These are phyloP conservation scores for Ustilago trichophora DNA, from an alignment of 1,284 basidiomycete species.

Conservation along the genomic window DNA sequence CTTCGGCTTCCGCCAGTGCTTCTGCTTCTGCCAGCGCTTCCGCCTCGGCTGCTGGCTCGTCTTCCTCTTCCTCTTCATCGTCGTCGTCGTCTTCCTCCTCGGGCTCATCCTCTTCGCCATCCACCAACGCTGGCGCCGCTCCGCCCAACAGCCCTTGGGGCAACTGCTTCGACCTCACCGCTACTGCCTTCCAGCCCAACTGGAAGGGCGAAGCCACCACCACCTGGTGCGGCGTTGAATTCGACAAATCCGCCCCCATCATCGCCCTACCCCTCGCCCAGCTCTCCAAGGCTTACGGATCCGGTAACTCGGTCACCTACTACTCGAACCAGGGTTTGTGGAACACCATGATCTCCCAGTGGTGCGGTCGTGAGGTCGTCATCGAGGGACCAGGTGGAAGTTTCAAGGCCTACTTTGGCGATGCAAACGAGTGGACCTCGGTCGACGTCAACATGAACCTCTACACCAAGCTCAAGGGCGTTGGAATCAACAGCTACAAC, in stretches of 20 bases:
- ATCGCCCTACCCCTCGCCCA: slow-evolving; percentile 37
- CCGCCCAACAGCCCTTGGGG: slow-evolving; percentile 46
- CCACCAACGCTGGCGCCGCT: slow-evolving; percentile 20
- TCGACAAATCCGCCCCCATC: slow-evolving; percentile 41
- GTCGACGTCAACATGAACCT: slow-evolving; percentile 46
- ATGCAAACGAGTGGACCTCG: slow-evolving; percentile 43
- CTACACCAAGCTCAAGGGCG: slow-evolving; percentile 41
- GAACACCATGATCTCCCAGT: slow-evolving; percentile 32
- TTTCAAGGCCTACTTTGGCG: slow-evolving; percentile 46
- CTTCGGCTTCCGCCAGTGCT: not conserved
- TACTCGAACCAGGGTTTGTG: slow-evolving; percentile 39
- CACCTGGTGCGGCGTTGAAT: slow-evolving; percentile 46
- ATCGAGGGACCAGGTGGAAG: slow-evolving; percentile 34
- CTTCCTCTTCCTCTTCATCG: slow-evolving; percentile 4
- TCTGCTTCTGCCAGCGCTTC: slow-evolving; percentile 1
- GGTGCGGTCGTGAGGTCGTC: slow-evolving; percentile 41
- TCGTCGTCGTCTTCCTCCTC: slow-evolving; percentile 5
- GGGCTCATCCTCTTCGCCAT: not conserved
- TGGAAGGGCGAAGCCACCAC: slow-evolving; percentile 49
- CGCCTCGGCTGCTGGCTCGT: not conserved
- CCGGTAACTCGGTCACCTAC: slow-evolving; percentile 28
- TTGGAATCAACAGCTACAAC: slow-evolving; percentile 10
- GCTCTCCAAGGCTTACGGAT: slow-evolving; percentile 38
- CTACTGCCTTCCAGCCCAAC: slow-evolving; percentile 44
- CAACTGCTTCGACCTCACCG: slow-evolving; percentile 43